phyloP scores from a whole-genome alignment of 495 filamentous ascomycete genomes.

The Aspergillus egyptiacus region DNA sequence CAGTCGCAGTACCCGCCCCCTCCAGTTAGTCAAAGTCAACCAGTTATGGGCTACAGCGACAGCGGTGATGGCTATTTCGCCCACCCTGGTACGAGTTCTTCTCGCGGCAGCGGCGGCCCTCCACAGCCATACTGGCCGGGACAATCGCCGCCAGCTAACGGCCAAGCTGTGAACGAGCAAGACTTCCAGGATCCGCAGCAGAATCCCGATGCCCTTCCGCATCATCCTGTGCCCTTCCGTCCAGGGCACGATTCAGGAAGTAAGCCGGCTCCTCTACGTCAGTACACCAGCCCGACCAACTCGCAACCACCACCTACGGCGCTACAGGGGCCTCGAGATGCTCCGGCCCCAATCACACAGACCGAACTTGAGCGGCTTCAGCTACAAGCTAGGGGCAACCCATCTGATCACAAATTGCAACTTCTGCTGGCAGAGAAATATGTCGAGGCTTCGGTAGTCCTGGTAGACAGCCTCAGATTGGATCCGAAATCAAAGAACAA shows the following conservation, averaged over 20 bases:
- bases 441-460: conserved; percentile 72
- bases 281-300: conserved; percentile 51
- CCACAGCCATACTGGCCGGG: conserved; percentile 20
- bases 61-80: conserved; percentile 1
- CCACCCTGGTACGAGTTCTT: conserved; percentile 7
- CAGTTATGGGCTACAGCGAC: conserved; percentile 13
- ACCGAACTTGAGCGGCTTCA: conserved; percentile 73
- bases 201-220: conserved; percentile 59
- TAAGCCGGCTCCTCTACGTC: conserved; percentile 68
- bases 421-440: conserved; percentile 77
- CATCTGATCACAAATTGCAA: conserved; percentile 63
- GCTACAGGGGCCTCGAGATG: conserved; percentile 25
- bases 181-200: conserved; percentile 27
- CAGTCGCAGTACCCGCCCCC: conserved; percentile 10
- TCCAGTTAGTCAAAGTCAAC: conserved; percentile 5
- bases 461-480: conserved; percentile 62
- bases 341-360: conserved; percentile 57
- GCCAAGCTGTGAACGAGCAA: conserved; percentile 12
- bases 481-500: conserved; percentile 70
- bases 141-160: conserved; percentile 19
- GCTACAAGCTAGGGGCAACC: conserved; percentile 57
- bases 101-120: conserved; percentile 19
- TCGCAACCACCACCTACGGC: conserved; percentile 29
- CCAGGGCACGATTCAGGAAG: conserved; percentile 58
- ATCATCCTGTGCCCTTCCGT: conserved; percentile 75